phyloP scores from a whole-genome alignment of 2,329 filamentous ascomycete species.

The Fusarium nelsonii region DNA sequence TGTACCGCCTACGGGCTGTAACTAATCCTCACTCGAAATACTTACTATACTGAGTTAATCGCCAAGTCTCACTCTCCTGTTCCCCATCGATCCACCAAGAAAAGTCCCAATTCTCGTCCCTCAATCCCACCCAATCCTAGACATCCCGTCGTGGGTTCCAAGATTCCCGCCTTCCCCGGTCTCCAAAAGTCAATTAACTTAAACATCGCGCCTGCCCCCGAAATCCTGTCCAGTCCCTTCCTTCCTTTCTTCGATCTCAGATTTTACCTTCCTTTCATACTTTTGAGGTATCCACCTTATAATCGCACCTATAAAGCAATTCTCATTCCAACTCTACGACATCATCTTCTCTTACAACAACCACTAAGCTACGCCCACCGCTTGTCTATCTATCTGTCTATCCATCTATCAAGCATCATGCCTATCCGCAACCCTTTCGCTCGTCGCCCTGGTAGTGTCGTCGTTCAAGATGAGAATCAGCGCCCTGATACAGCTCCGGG shows the following conservation, averaged over 20 bases:
- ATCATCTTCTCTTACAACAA: constrained; percentile 22
- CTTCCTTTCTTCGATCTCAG: constrained; percentile 16
- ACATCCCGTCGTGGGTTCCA: constrained; percentile 24
- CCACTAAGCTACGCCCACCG: constrained; percentile 21
- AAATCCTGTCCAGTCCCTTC: constrained; percentile 3
- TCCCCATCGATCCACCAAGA: constrained; percentile 19
- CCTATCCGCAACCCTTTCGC: constrained; percentile 80
- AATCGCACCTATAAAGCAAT: not conserved
- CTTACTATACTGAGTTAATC: constrained; percentile 25
- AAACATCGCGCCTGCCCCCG: constrained; percentile 37
- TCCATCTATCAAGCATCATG: constrained; percentile 59
- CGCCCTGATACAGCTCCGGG: constrained; percentile 59
- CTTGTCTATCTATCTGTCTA: not conserved
- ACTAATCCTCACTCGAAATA: constrained; percentile 9
- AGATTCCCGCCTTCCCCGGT: constrained; percentile 35
- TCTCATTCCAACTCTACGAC: constrained; percentile 4
- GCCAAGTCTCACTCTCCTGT: constrained; percentile 25
- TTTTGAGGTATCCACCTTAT: constrained; percentile 1
- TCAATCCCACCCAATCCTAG: constrained; percentile 9
- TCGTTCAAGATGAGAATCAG: constrained; percentile 65
- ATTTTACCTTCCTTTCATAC: constrained; percentile 17
- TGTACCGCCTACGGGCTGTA: not conserved
- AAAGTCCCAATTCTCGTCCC: constrained; percentile 16
- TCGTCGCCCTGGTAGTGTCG: constrained; percentile 65
- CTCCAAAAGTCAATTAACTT: constrained; percentile 42